Evolutionary conservation across 169 alveolate species (phyloP).

Genomic region (Plasmodium reichenowi): DNA sequence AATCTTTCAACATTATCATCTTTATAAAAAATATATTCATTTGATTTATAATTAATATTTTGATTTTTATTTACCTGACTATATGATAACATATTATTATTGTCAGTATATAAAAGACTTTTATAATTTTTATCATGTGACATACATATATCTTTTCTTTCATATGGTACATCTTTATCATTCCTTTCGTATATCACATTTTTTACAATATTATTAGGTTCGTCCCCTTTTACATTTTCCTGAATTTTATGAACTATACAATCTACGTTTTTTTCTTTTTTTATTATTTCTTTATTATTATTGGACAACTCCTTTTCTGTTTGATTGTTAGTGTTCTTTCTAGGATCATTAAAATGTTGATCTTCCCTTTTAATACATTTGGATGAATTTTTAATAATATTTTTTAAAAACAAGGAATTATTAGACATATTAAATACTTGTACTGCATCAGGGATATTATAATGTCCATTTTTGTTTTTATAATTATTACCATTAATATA

Average conservation of each 20-base stretch:
- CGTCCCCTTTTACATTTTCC: not conserved
- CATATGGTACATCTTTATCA: not conserved
- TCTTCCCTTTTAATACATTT: not conserved
- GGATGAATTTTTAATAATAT: constrained; percentile 20
- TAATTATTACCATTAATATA: constrained; percentile 40
- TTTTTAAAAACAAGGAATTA: constrained; percentile 37
- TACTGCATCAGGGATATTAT: not conserved
- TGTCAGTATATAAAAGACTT: too few relatives aligned
- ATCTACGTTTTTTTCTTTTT: not conserved
- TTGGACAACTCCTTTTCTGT: not conserved
- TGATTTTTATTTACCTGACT: not conserved
- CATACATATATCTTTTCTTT: too few relatives aligned
- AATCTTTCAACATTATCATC: constrained; percentile 6
- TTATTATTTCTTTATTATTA: not conserved
- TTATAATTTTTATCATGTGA: too few relatives aligned
- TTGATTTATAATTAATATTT: too few relatives aligned
- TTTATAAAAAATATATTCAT: not conserved
- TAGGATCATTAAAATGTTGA: not conserved
- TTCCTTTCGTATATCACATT: not conserved
- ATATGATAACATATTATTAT: not conserved
- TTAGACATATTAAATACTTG: not conserved
- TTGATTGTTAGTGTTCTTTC: not conserved
- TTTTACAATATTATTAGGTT: not conserved
- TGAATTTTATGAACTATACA: not conserved
- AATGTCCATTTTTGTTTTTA: constrained; percentile 2